phyloP scores from a whole-genome alignment of 371 early-diverging fungal genomes.

The Thermomucor indicae-seudaticae region DNA sequence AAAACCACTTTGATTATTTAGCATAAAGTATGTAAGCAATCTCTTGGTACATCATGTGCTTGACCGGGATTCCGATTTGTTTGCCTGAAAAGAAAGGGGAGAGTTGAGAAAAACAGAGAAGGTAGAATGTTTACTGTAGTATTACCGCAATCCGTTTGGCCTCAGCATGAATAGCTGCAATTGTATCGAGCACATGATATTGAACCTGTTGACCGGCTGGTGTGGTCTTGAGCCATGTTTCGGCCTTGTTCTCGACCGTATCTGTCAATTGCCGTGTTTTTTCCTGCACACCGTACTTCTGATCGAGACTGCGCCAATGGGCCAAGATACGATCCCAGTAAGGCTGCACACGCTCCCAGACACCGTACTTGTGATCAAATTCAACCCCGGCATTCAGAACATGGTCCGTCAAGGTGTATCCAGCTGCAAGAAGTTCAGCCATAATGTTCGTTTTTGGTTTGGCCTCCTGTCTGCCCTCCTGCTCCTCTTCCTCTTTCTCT shows the following conservation, averaged over 20 bases:
- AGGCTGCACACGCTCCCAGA: slow-evolving; percentile 23
- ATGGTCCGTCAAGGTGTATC: slow-evolving; percentile 45
- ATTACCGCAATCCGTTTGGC: slow-evolving; percentile 47
- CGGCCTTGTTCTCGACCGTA: slow-evolving; percentile 22
- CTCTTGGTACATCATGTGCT: no score
- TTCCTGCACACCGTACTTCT: slow-evolving; percentile 44
- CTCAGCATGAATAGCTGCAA: slow-evolving; percentile 46
- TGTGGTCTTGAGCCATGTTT: slow-evolving; percentile 33
- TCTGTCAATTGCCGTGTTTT: slow-evolving; percentile 22
- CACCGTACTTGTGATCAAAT: slow-evolving; percentile 46
- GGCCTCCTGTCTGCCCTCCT: slow-evolving; percentile 27
- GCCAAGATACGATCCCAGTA: slow-evolving; percentile 28
- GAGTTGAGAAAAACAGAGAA: no score
- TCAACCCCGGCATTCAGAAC: slow-evolving; percentile 50
- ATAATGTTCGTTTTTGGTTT: slow-evolving; percentile 50
- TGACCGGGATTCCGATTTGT: no score
- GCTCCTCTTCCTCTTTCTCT: slow-evolving; percentile 1
- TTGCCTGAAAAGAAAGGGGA: no score
- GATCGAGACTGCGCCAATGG: no score
- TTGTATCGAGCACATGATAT: slow-evolving; percentile 35
- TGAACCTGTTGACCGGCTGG: slow-evolving; percentile 45
- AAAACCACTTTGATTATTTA: no score
- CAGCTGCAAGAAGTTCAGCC: slow-evolving; percentile 57
- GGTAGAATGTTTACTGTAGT: no score
- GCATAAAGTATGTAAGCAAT: no score